A percentile compares a stretch with the other conserved stretches of the same genome.
phyloP scores from a whole-genome alignment of 805 yeast genomes.

The Metschnikowia lachancei region DNA sequence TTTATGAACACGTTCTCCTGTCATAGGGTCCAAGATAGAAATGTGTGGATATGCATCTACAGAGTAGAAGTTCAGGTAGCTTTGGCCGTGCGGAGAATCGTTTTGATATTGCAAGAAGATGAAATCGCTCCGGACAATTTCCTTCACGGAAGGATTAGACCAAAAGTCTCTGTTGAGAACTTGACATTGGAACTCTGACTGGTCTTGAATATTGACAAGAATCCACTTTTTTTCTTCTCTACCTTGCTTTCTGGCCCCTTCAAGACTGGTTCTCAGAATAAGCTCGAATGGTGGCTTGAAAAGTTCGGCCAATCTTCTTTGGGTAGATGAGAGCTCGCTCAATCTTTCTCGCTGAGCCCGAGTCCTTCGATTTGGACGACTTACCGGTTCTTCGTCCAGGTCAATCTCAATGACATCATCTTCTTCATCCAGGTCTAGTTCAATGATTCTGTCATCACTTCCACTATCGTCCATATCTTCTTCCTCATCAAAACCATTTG shows the following conservation, averaged over 20 bases:
- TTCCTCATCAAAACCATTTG: conserved; percentile 24
- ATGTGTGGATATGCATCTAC: conserved; percentile 77
- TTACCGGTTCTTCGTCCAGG: conserved; percentile 28
- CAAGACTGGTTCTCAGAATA: conserved; percentile 66
- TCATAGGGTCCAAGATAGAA: conserved; percentile 88
- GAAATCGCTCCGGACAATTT: conserved; percentile 62
- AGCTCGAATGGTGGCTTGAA: conserved; percentile 95
- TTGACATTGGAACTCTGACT: conserved; percentile 83
- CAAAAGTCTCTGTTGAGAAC: conserved; percentile 90
- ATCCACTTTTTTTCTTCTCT: conserved; percentile 71
- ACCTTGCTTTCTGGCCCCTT: conserved; percentile 69
- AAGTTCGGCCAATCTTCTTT: conserved; percentile 70
- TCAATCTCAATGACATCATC: conserved; percentile 34
- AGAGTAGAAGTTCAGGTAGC: conserved; percentile 71
- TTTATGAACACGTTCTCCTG: conserved; percentile 80
- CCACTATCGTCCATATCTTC: conserved; percentile 24
- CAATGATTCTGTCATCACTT: conserved; percentile 15
- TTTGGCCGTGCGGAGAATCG: conserved; percentile 72
- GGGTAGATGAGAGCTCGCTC: conserved; percentile 49
- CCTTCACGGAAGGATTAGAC: conserved; percentile 68
- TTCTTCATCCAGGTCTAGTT: conserved; percentile 34
- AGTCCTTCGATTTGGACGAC: conserved; percentile 12
- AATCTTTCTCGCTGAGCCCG: conserved; percentile 12
- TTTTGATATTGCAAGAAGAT: conserved; percentile 81
- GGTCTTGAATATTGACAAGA: conserved; percentile 82